Conservation (phyloP, 129 eudicot genomes). For the Sambucus nigra region DNA sequence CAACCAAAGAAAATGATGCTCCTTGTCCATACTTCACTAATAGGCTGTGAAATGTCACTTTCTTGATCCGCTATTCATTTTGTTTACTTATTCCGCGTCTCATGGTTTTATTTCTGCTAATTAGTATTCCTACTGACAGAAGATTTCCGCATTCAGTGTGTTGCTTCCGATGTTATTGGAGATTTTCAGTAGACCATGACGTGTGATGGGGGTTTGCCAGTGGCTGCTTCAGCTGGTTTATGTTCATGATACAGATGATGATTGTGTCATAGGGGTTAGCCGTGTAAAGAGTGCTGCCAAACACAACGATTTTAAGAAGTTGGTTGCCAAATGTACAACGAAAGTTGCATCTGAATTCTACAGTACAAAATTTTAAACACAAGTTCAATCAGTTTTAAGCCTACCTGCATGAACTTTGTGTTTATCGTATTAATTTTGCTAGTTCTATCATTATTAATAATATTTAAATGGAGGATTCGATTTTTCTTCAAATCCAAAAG, state of each 20-base stretch:
- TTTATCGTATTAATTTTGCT: too few relatives aligned
- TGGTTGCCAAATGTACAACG: neutral
- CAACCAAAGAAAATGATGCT: neutral
- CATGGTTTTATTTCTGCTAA: neutral
- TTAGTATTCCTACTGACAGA: slow-evolving; percentile 6
- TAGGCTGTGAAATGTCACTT: neutral
- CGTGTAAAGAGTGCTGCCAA: neutral
- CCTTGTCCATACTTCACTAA: slow-evolving; percentile 5
- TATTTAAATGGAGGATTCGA: slow-evolving; percentile 52
- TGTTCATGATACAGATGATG: slow-evolving; percentile 17
- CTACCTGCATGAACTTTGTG: neutral
- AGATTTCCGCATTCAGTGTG: slow-evolving; percentile 9
- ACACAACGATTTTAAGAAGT: neutral
- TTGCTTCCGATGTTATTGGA: slow-evolving; percentile 11
- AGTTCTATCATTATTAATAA: neutral
- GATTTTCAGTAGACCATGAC: neutral
- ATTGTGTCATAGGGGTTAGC: slow-evolving; percentile 18
- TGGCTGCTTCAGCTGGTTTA: slow-evolving; percentile 23
- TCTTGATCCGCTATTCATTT: neutral
- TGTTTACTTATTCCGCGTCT: neutral
- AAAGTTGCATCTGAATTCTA: neutral
- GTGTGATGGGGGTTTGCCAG: slow-evolving; percentile 27
- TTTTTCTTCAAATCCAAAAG: slow-evolving; percentile 38
- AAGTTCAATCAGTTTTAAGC: neutral
- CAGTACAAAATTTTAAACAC: too few relatives aligned